Evolutionary conservation across 306 rosid genomes (phyloP).

Genomic region (Geum urbanum): DNA sequence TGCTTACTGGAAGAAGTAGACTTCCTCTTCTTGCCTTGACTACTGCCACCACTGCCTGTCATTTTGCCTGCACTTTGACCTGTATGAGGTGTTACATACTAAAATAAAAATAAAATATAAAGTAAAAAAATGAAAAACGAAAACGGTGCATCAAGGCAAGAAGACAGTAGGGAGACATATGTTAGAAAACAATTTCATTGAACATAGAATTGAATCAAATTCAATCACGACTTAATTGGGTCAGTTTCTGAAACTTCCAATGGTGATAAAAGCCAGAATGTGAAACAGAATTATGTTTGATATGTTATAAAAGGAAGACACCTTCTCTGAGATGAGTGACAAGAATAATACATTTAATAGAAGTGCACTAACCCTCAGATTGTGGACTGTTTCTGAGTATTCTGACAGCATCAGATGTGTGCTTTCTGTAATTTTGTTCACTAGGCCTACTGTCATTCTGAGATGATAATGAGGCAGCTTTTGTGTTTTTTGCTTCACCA

Average conservation of each 20-base stretch:
- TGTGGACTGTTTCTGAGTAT: slow-evolving; percentile 11
- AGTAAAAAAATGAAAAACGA: not conserved
- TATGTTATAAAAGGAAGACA: not conserved
- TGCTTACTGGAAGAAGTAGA: slow-evolving; percentile 16
- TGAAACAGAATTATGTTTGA: not conserved
- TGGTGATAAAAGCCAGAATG: not conserved
- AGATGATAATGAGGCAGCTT: slow-evolving; percentile 2
- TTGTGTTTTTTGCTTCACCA: not conserved
- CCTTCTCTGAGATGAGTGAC: not conserved
- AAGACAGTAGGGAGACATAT: not conserved
- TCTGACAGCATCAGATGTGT: slow-evolving; percentile 4
- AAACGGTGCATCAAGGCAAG: not conserved
- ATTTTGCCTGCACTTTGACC: slow-evolving; percentile 13
- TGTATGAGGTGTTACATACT: not conserved
- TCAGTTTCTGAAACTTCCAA: slow-evolving; percentile 3
- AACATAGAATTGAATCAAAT: not conserved
- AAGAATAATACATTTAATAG: not conserved
- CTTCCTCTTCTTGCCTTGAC: slow-evolving; percentile 23
- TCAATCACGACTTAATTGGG: not conserved
- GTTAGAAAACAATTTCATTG: not conserved
- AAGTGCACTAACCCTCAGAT: slow-evolving; percentile 16
- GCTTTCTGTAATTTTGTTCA: not conserved
- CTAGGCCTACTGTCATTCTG: not conserved
- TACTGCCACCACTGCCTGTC: slow-evolving; percentile 8
- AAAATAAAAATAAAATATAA: not conserved